Base-by-base conservation (phyloP, 108 stramenopile genomes). In the Fistulifera solaris region DNA sequence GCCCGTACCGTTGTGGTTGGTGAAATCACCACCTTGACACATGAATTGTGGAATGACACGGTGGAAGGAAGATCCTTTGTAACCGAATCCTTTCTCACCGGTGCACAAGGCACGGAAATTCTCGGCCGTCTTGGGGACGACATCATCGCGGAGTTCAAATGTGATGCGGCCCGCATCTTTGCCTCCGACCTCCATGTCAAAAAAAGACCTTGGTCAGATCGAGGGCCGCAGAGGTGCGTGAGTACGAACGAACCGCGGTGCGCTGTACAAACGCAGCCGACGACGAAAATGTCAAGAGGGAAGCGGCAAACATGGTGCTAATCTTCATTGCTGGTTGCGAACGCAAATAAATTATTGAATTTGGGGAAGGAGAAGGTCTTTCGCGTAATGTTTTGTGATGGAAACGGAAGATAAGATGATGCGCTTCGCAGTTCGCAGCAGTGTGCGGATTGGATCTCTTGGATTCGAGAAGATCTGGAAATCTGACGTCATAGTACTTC, bases 101-200 rank as follows among this genome's bases (percentile, higher is more conserved):
- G 87, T 89, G 68, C 87, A 89, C 27, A 79, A 44, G 44, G 66
- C 65, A 38, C 78, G 63, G 27, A 71, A 71, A 68, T 85, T 85
- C 67, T 94, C 96, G 40, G 94, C 95, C 0, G 96, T 98, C 77
- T 96, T 95, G 46, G 98, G 98, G 26, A 95, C 97, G 27, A 94
- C 94, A 67, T 99, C 96, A 17, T 87, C 89, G 62, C 71, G 81
- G 23, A 99, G 91, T 63, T 96, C 94, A 55, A 99, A 93, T 25
- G 73, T 76, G 48, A 99, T 89, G 50, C 96, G 70, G 4, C 96
- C 98, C 8, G 66, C 82, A 3, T 74, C 66, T 62, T 89, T 61
- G 42, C 94, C 96, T 39, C 90, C 94, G 40, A 95, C 81, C 74
- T 82, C 83, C 82, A 95, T 90, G 50, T 95, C 94, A 55, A 95